These are phyloP conservation scores for Arachis stenosperma DNA, from an alignment of 306 rosid species.

Conservation along the genomic window DNA sequence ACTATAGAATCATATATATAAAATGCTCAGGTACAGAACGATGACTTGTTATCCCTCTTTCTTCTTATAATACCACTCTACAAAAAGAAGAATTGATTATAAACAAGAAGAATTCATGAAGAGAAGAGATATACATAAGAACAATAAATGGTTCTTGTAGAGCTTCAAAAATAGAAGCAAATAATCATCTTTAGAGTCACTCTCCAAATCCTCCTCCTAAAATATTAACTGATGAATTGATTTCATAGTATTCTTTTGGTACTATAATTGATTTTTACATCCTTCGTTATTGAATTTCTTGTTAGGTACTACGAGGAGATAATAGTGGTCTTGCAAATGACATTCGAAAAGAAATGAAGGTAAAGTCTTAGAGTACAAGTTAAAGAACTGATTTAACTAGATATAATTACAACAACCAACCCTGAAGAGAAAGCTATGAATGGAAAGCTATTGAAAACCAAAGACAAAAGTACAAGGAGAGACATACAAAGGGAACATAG, in stretches of 20 bases:
- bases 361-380: constrained; percentile 36
- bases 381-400: constrained; percentile 7
- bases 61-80: not conserved
- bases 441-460: constrained; percentile 72
- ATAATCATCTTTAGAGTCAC: constrained; percentile 8
- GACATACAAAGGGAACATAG: constrained; percentile 95
- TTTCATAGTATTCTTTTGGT: constrained; percentile 19
- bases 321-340: constrained; percentile 97
- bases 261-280: constrained; percentile 17
- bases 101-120: constrained; percentile 16
- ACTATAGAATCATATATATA: constrained; percentile 7
- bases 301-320: constrained; percentile 93
- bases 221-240: not conserved
- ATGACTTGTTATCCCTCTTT: not conserved
- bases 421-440: not conserved
- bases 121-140: not conserved
- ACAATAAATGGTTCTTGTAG: constrained; percentile 9
- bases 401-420: constrained; percentile 16
- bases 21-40: constrained; percentile 74
- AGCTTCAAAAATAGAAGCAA: not conserved
- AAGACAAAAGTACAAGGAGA: constrained; percentile 80
- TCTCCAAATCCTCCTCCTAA: not conserved
- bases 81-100: no score
- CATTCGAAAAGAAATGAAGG: constrained; percentile 99
- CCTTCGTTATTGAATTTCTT: constrained; percentile 39